Conservation (phyloP, 352 stramenopile species). For the Phytophthora foliorum region DNA sequence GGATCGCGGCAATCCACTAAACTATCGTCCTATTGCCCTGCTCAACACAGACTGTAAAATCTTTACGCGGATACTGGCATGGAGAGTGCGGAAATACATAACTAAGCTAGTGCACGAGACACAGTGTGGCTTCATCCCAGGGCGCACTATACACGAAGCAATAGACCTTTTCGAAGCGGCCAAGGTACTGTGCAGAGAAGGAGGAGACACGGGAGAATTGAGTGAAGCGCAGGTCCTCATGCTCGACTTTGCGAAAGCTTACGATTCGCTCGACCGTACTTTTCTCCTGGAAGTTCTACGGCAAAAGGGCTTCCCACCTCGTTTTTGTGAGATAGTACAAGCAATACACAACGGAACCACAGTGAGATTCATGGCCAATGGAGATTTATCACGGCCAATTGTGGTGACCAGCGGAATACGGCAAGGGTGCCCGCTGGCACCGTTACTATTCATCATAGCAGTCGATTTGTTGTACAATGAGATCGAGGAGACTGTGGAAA, state of each 20-base stretch:
- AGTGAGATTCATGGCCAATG: background rate
- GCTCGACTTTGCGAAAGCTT: constrained; percentile 5
- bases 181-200: background rate
- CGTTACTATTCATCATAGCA: background rate
- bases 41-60: constrained; percentile 2
- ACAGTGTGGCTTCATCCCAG: background rate
- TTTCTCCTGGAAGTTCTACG: background rate
- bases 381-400: background rate
- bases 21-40: background rate
- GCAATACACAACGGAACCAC: background rate
- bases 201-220: background rate
- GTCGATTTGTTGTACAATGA: background rate
- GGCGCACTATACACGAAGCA: background rate
- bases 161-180: background rate
- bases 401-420: background rate
- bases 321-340: background rate
- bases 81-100: background rate
- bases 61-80: background rate
- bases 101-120: background rate
- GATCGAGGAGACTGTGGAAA: background rate
- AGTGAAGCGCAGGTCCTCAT: background rate
- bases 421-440: constrained; percentile 2
- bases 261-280: background rate
- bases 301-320: background rate
- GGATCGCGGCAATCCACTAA: background rate